These are phyloP conservation scores for Solanum lycopersicoides DNA, from an alignment of 257 asterid genomes.

Conservation along the genomic window DNA sequence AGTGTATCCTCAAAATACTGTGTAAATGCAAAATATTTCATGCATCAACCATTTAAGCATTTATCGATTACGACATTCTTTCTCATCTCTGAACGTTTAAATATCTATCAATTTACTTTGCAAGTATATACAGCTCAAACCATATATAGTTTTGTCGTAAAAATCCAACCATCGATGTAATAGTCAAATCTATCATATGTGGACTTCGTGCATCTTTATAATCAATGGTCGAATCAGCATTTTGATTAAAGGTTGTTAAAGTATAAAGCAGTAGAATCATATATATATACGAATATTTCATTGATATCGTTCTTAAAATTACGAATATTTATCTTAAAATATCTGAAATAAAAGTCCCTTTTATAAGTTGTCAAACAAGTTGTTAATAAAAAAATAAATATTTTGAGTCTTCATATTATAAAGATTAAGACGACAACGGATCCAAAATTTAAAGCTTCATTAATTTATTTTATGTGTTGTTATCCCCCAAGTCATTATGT, in stretches of 20 bases:
- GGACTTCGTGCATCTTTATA: no score
- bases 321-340: rapidly evolving
- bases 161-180: not conserved
- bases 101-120: not conserved
- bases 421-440: not conserved
- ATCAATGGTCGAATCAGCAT: no score
- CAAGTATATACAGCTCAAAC: not conserved
- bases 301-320: no score
- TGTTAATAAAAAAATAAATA: not conserved
- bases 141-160: no score
- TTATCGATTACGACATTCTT: not conserved
- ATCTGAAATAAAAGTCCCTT: not conserved
- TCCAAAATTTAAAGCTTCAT: not conserved
- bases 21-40: not conserved
- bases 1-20: not conserved
- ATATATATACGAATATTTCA: no score
- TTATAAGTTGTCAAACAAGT: not conserved
- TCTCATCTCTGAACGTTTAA: not conserved
- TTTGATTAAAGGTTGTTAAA: no score
- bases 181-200: not conserved
- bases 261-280: no score
- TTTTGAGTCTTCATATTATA: not conserved
- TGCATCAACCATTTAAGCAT: not conserved
- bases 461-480: no score
- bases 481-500: not conserved